Percentiles rank a stretch among this genome's conserved stretches.
Conservation (phyloP, 2,329 filamentous ascomycete genomes). For the Sclerotiophoma versabilis region DNA sequence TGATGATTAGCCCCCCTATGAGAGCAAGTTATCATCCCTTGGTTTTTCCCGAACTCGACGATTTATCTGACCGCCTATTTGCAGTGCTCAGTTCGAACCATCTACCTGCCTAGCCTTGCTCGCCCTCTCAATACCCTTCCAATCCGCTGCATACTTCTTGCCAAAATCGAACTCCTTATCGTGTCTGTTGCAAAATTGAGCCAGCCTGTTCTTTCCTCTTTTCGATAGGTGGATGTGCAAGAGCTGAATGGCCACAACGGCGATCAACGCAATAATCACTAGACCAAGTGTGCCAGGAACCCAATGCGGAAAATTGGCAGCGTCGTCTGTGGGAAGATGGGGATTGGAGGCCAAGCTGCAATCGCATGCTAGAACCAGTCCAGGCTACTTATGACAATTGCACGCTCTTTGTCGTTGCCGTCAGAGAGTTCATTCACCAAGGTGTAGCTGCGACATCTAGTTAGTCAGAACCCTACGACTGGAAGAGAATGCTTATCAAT, state of each 20-base stretch:
- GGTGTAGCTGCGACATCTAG: neutral
- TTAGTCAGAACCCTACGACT: neutral
- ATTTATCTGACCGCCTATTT: no score
- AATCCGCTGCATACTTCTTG: no score
- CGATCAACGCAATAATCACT: neutral
- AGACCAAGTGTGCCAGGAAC: slow-evolving; percentile 2
- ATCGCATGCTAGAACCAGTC: slow-evolving; percentile 3
- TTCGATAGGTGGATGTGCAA: neutral
- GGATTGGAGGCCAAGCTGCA: slow-evolving; percentile 5
- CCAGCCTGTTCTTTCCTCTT: no score
- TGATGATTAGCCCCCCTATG: no score
- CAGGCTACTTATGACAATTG: slow-evolving; percentile 8
- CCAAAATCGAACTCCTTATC: no score
- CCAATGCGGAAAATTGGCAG: slow-evolving; percentile 1
- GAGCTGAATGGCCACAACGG: neutral
- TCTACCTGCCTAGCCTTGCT: no score
- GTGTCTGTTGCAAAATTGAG: no score
- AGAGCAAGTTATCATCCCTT: no score
- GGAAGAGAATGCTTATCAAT: neutral
- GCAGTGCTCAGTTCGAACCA: no score
- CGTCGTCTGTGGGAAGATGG: slow-evolving; percentile 7
- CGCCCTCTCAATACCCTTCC: no score
- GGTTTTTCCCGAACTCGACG: no score
- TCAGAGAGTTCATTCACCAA: slow-evolving; percentile 7
- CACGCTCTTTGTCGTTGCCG: slow-evolving; percentile 4